Evolutionary conservation across 129 eudicot species (phyloP).

Genomic region (Silybum marianum): DNA sequence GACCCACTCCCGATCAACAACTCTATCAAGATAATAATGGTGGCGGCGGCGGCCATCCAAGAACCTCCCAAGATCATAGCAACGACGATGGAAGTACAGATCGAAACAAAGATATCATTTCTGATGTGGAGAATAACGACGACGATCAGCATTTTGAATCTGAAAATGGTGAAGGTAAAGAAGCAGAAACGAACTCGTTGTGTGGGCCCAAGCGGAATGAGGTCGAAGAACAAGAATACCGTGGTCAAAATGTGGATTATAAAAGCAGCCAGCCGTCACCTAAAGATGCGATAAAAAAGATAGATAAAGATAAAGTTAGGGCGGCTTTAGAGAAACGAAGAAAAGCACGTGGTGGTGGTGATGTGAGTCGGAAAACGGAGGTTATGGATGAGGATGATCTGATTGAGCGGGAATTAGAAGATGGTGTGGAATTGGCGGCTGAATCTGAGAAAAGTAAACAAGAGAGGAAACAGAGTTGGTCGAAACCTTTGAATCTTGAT

Average conservation of each 20-base stretch:
- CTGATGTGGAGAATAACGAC: slow-evolving; percentile 32
- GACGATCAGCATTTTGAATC: slow-evolving; percentile 27
- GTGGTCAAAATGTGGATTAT: slow-evolving; percentile 24
- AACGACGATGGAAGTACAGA: slow-evolving; percentile 53
- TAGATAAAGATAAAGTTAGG: slow-evolving; percentile 49
- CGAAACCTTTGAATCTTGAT: slow-evolving; percentile 11
- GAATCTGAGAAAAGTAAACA: slow-evolving; percentile 45
- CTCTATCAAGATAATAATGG: neutral
- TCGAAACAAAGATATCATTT: slow-evolving; percentile 30
- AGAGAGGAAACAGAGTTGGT: slow-evolving; percentile 29
- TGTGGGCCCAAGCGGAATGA: slow-evolving; percentile 21
- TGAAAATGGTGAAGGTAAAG: slow-evolving; percentile 4
- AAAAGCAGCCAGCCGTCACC: slow-evolving; percentile 39
- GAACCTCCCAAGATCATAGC: slow-evolving; percentile 35
- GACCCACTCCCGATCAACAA: slow-evolving; percentile 34
- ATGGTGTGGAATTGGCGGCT: slow-evolving; percentile 51
- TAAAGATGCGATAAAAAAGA: slow-evolving; percentile 36
- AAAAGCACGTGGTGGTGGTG: slow-evolving; percentile 45
- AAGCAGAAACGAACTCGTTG: slow-evolving; percentile 13
- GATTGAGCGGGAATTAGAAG: slow-evolving; percentile 48
- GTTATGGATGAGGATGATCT: slow-evolving; percentile 54
- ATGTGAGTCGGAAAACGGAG: slow-evolving; percentile 34
- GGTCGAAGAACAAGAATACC: slow-evolving; percentile 34
- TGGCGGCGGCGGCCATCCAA: slow-evolving; percentile 23
- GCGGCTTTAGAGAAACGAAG: slow-evolving; percentile 44